Evolutionary conservation across 108 stramenopile genomes (phyloP).

Genomic region (Skeletonema grethae): DNA sequence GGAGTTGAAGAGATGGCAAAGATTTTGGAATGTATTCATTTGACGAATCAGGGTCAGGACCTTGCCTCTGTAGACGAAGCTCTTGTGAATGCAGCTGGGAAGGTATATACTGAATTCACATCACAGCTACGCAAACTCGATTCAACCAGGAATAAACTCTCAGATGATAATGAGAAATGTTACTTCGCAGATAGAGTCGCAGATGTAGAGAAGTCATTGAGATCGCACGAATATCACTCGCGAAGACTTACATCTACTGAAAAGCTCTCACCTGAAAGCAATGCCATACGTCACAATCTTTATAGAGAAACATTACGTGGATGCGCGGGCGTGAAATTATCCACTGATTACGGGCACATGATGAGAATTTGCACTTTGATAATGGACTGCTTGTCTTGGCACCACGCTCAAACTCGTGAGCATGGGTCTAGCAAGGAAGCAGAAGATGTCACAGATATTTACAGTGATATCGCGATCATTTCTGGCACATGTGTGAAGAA

Average conservation of each 20-base stretch:
- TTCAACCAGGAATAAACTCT: conserved; percentile 5
- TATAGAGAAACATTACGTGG: conserved; percentile 39
- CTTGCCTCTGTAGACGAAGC: background rate
- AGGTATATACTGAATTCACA: conserved; percentile 20
- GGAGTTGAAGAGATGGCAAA: conserved; percentile 37
- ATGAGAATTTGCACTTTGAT: conserved; percentile 38
- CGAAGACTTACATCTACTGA: conserved; percentile 6
- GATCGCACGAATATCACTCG: conserved; percentile 25
- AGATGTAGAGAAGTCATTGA: conserved; percentile 40
- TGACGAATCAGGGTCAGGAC: conserved; percentile 1
- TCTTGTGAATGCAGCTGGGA: conserved; percentile 22
- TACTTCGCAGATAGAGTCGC: conserved; percentile 24
- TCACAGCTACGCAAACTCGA: conserved; percentile 36
- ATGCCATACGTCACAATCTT: conserved; percentile 12
- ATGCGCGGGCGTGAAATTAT: conserved; percentile 24
- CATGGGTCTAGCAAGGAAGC: conserved; percentile 3
- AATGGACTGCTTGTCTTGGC: conserved; percentile 41
- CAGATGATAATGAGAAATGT: background rate
- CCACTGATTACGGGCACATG: conserved; percentile 37
- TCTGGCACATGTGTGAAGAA: conserved; percentile 11
- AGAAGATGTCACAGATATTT: conserved; percentile 32
- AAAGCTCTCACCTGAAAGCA: conserved; percentile 11
- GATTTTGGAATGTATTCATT: conserved; percentile 2
- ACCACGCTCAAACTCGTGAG: conserved; percentile 6
- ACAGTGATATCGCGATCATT: conserved; percentile 18